These are phyloP conservation scores for Chiua virens DNA, from an alignment of 768 basidiomycete species.

Conservation along the genomic window DNA sequence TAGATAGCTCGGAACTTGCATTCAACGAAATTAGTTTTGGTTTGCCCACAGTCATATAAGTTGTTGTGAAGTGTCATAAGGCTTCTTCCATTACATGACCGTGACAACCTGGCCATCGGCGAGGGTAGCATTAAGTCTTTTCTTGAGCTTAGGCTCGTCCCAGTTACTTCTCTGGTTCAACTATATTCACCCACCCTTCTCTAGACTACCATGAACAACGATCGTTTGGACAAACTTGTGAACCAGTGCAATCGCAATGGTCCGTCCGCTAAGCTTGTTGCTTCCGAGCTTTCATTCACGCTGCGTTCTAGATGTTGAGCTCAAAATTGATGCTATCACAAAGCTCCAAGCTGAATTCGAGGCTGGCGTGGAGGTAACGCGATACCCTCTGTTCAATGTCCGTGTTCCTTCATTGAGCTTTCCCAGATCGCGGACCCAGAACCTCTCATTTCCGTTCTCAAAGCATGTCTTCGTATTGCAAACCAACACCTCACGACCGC, in stretches of 20 bases:
- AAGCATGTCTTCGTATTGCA: conserved; percentile 71
- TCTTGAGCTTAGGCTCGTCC: conserved; percentile 24
- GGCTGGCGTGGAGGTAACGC: conserved; percentile 61
- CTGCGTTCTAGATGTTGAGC: conserved; percentile 62
- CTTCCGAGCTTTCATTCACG: conserved; percentile 7
- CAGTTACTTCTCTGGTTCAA: conserved; percentile 8
- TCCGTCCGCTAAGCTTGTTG: conserved; percentile 27
- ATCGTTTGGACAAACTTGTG: conserved; percentile 58
- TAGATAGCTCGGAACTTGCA: conserved; percentile 4
- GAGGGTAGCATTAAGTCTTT: conserved; percentile 11
- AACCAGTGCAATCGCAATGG: conserved; percentile 67
- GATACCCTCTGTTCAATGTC: conserved; percentile 6
- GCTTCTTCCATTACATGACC: conserved; percentile 23
- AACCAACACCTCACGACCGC: conserved; percentile 83
- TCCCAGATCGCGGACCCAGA: conserved; percentile 72
- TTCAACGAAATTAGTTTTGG: background rate
- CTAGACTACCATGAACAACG: conserved; percentile 49
- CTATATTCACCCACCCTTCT: conserved; percentile 14
- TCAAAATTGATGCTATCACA: conserved; percentile 75
- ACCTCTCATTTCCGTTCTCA: conserved; percentile 64
- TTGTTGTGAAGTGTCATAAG: background rate
- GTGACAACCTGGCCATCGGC: conserved; percentile 15
- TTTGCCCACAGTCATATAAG: background rate
- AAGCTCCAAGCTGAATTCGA: conserved; percentile 80
- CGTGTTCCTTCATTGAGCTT: conserved; percentile 13